Base-by-base conservation (phyloP, 139 green algal species). In the Coccomyxa sp. region DNA sequence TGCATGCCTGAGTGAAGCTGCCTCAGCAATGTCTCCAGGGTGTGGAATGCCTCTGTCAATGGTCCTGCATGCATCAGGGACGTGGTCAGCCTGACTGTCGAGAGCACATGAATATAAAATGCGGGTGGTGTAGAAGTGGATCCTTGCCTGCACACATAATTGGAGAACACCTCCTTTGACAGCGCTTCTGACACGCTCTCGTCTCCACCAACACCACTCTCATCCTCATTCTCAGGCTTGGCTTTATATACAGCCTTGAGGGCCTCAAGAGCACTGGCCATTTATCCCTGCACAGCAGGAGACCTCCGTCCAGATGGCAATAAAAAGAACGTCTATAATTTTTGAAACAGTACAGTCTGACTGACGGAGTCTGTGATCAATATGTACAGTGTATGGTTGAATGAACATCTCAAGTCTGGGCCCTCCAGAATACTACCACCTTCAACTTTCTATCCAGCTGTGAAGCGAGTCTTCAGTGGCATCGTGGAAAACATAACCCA, bases 21-120 rank as follows among this genome's bases (percentile, higher is more conserved):
- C 85, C 78, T 97, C 94, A 10, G 92, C 91, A 74, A 97, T 93
- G 79, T 95, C 91, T 28, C 91, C 93, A 16, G 92, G 90, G 80
- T 95, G 91, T 66, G 82, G 76, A n/a, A 79, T 83, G 75, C 81
- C 78, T 27, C 74, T 86, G 45, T 60, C 51, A 68, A 79, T 75
- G 23, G 25, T 80, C 17, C 27, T 89, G 66, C 63, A 71, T 28
- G 9, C 1, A 71, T 21, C 3, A 51, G 7, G 38, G 38, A 51
- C 3, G 7, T 7, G 38, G 38, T 51, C 38, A 51, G 38, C 38
- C 38, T 51, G 38, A 51, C 38, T 11, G 38, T 51, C 38, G 38
- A 51, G 7, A 3, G 38, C 38, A 51, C 38, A 3, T 51, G 38
- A 7, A 51, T 11, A 71, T 25, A 71, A n/a, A 25, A 21, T 71